Evolutionary conservation across 1,284 basidiomycete species (phyloP).

Genomic region (Trichosporon ovoides): DNA sequence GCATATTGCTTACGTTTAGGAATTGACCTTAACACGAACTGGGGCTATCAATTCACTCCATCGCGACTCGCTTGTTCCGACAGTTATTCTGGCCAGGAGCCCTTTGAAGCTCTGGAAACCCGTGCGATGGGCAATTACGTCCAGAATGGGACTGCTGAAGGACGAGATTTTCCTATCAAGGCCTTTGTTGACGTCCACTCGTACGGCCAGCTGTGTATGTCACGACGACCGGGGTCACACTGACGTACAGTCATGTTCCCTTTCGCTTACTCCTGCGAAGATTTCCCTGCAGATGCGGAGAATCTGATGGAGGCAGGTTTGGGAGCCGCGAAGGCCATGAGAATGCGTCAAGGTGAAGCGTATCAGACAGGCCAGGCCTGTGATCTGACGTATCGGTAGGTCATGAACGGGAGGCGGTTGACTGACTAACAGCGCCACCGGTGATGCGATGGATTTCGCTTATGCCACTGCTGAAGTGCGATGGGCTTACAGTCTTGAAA

Average conservation of each 20-base stretch:
- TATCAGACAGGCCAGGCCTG: constrained; percentile 63
- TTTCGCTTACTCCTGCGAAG: constrained; percentile 67
- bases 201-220: constrained; percentile 76
- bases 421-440: constrained; percentile 49
- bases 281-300: constrained; percentile 67
- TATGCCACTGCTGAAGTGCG: constrained; percentile 63
- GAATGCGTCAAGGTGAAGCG: constrained; percentile 55
- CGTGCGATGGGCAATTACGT: constrained; percentile 69
- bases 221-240: too few species aligned
- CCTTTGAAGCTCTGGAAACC: constrained; percentile 72
- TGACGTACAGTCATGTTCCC: constrained; percentile 55
- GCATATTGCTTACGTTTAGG: constrained; percentile 52
- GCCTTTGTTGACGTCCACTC: constrained; percentile 70
- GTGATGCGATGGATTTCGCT: constrained; percentile 71
- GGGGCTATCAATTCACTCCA: constrained; percentile 51
- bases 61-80: constrained; percentile 55
- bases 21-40: constrained; percentile 76
- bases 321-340: constrained; percentile 63
- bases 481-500: constrained; percentile 69
- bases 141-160: constrained; percentile 44
- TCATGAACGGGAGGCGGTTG: constrained; percentile 5
- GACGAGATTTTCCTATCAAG: constrained; percentile 46
- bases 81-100: constrained; percentile 64
- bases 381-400: constrained; percentile 60
- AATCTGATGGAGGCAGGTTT: constrained; percentile 71